Conservation (phyloP, 768 basidiomycete species). For the Chalciporus chontae region DNA sequence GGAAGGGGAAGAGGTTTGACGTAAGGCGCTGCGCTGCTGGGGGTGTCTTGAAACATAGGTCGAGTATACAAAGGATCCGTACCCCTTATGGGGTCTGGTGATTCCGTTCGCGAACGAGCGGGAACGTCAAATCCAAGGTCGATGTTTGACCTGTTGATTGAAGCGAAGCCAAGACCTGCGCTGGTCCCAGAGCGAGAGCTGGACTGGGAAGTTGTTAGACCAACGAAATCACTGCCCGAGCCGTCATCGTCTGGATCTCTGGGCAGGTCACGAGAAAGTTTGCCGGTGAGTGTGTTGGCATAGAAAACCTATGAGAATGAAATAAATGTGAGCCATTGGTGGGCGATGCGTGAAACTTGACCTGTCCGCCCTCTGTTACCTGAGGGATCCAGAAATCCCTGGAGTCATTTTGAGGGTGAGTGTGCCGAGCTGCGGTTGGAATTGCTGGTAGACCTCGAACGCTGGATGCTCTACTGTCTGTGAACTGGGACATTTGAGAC, state of each 20-base stretch:
- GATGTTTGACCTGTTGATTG: constrained; percentile 18
- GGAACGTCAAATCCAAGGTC: not conserved
- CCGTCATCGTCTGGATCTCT: constrained; percentile 56
- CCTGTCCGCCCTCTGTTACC: constrained; percentile 78
- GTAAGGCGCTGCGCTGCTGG: not conserved
- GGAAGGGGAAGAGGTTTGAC: constrained; percentile 7
- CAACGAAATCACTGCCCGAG: constrained; percentile 54
- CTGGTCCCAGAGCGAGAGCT: constrained; percentile 49
- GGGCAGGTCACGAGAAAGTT: constrained; percentile 78
- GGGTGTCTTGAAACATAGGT: not conserved
- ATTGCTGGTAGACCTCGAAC: constrained; percentile 30
- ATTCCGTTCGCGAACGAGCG: not conserved
- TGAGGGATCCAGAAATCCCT: constrained; percentile 91
- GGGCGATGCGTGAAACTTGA: constrained; percentile 31
- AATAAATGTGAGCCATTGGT: not conserved
- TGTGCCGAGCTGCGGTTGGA: constrained; percentile 9
- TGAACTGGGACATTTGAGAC: constrained; percentile 15
- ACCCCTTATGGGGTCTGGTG: not conserved
- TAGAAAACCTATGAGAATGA: constrained; percentile 73
- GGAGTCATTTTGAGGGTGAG: constrained; percentile 22
- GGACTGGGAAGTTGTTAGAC: constrained; percentile 46
- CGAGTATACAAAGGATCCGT: not conserved
- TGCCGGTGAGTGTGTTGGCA: constrained; percentile 81
- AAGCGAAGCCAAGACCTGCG: constrained; percentile 43
- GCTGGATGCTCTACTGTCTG: constrained; percentile 16